Base-by-base conservation (phyloP, 2,329 filamentous ascomycete genomes). In the Paecilomyces formosus region DNA sequence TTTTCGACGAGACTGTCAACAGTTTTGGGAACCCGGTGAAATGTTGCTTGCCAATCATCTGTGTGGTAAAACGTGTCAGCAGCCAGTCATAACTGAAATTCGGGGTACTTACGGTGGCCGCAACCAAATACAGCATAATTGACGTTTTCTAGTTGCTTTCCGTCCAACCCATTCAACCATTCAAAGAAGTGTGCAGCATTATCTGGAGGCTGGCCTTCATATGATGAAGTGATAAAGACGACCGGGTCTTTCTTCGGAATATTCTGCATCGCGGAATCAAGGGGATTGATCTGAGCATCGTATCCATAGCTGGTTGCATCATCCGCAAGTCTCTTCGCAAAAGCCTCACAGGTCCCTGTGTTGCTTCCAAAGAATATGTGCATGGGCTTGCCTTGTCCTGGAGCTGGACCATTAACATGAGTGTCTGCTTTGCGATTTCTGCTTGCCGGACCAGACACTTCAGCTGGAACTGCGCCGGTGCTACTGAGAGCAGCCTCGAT, bases 291-390 rank as follows among this genome's bases (percentile, higher is more conserved):
- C 2, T 76, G 77, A 4, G 83, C 82, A 3, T 69, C 72, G 70
- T 85, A 90, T 0, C 88, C 88, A 63, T 84, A 83, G 2, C 71
- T 70, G 1, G 76, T 65, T 0, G 87, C 87, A 65, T 85, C 81
- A 8, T 79, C 77, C 0, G 85, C 85, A 11, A 91, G 70, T 28
- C 82, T 78, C 61, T 87, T 81, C 0, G 88, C 85, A 53, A 91
- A 79, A 1, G 85, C 79, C 70, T 91, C 86, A 68, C 88, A 92
- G 1, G 88, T 92, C 0, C 88, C 88, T 1, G 84, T 85, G 67
- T 90, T 90, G 18, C 86, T 88, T 2, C 89, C 89, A 66, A 89
- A 92, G 51, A 86, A 82, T 21, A 92, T 81, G n/a, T 82, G 82
- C 62, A 92, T 76, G 1, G 79, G 77, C 62, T 79, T 79, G 24